A percentile compares a stretch with the other conserved stretches of the same genome.
Evolutionary conservation across 2,329 filamentous ascomycete genomes (phyloP).

Genomic region (Fusarium sp.): DNA sequence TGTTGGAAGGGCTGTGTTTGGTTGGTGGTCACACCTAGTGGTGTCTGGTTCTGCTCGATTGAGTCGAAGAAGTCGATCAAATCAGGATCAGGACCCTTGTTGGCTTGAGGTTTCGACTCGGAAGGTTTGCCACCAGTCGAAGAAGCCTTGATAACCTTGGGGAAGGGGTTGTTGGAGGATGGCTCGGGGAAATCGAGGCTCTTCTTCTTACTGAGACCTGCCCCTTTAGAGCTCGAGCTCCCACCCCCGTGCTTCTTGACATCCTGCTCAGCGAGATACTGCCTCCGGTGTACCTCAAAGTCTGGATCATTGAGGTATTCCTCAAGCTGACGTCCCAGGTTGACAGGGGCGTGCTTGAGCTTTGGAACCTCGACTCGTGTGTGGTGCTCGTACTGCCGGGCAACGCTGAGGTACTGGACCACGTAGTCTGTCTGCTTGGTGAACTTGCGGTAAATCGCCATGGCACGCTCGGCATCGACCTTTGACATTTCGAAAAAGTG

Average conservation of each 20-base stretch:
- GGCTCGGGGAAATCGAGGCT: slow-evolving; percentile 53
- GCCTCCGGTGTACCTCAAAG: slow-evolving; percentile 91
- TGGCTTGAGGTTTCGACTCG: slow-evolving; percentile 59
- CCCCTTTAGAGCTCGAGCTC: slow-evolving; percentile 45
- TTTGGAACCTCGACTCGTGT: slow-evolving; percentile 96
- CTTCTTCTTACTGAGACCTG: slow-evolving; percentile 50
- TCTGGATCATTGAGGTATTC: slow-evolving; percentile 96
- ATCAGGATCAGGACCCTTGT: slow-evolving; percentile 78
- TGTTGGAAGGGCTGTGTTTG: slow-evolving; percentile 51
- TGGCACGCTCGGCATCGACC: slow-evolving; percentile 89
- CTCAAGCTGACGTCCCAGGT: slow-evolving; percentile 87
- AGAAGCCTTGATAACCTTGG: slow-evolving; percentile 41
- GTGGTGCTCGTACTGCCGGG: slow-evolving; percentile 90
- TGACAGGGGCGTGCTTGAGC: slow-evolving; percentile 95
- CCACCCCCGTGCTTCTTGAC: slow-evolving; percentile 68
- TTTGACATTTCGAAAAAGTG: slow-evolving; percentile 99
- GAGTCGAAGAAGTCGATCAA: slow-evolving; percentile 96
- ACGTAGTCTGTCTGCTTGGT: slow-evolving; percentile 92
- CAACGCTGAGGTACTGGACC: slow-evolving; percentile 88
- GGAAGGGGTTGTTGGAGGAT: slow-evolving; percentile 59
- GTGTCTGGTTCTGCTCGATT: slow-evolving; percentile 88
- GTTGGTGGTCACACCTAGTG: slow-evolving; percentile 64
- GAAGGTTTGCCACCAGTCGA: slow-evolving; percentile 48
- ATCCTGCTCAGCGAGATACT: slow-evolving; percentile 90
- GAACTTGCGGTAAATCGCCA: slow-evolving; percentile 93